Base-by-base conservation (phyloP, 768 basidiomycete species). In the Trametes elegans region DNA sequence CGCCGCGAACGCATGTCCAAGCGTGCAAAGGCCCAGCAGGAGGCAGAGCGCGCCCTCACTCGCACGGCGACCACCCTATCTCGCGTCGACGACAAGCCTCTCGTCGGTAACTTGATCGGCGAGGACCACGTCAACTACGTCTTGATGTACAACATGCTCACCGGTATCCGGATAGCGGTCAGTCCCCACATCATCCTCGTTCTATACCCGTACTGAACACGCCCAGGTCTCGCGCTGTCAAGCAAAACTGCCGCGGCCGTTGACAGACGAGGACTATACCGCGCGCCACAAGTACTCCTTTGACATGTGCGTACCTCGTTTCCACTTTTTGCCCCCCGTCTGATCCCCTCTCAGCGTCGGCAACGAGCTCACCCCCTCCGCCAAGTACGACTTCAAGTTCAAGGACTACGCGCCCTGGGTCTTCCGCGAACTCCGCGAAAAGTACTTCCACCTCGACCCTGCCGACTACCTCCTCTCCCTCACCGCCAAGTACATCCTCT, bases 101-200 rank as follows among this genome's bases (percentile, higher is more conserved):
- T 95, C 11, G 91, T 98, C 0, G 97, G 97, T 0, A 98, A 98
- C 69, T 74, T 98, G 62, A 97, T 99, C 60, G 92, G 93, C n/a
- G 95, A 98, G 69, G 96, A 85, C 65, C 97, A 99, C 72, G 95
- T 89, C 70, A 99, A 99, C 75, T 99, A 98, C 63, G 91, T 98
- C 55, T 75, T 99, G 66, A 98, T 98, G 97, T 99, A 98, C 76
- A 98, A 99, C 76, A 99, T 99, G 97, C 79, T 99, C 65, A 99
- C 97, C 4, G 97, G 97, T 5, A 99, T 99, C 58, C 83, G 97
- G 36, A 93, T 94, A 62, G 95, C 87, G 26, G 95, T 93, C 64
- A 67, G 88, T 78, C 11, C 14, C 4, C 19, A 11, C n/a, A 40
- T 29, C 38, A 48, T 31, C 57, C 21, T 31, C 23, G 36, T 8